These are phyloP conservation scores for Cyclotella distinguenda DNA, from an alignment of 108 stramenopile species.

Conservation along the genomic window DNA sequence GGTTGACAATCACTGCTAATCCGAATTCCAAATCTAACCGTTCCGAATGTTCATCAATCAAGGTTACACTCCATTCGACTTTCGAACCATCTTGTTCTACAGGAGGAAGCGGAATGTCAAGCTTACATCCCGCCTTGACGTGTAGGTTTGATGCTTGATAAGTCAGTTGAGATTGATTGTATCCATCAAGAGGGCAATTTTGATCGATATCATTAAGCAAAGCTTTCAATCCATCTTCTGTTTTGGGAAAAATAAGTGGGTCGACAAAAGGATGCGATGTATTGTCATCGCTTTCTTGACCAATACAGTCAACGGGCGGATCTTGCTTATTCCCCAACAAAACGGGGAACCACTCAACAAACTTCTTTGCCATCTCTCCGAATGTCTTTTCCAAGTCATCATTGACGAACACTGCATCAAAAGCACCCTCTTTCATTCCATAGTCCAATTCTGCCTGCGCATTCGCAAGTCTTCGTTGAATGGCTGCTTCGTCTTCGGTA, in stretches of 20 bases:
- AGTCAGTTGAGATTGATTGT: constrained; percentile 22
- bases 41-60: constrained; percentile 34
- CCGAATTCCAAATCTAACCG: constrained; percentile 37
- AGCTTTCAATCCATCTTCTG: constrained; percentile 28
- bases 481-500: constrained; percentile 88
- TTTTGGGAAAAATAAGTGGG: constrained; percentile 29
- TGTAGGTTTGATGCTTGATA: constrained; percentile 30
- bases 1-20: constrained; percentile 34
- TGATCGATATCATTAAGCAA: constrained; percentile 26
- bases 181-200: constrained; percentile 32
- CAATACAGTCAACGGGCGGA: neutral
- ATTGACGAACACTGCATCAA: constrained; percentile 60
- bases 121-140: constrained; percentile 18
- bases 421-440: constrained; percentile 59
- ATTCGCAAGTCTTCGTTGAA: constrained; percentile 77
- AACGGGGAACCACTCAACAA: constrained; percentile 72
- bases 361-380: constrained; percentile 49
- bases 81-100: constrained; percentile 30
- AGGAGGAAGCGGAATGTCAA: constrained; percentile 42
- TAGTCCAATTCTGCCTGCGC: constrained; percentile 91
- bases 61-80: constrained; percentile 36
- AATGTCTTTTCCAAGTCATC: constrained; percentile 58
- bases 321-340: constrained; percentile 32
- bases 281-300: neutral
- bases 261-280: constrained; percentile 23